These are phyloP conservation scores for Puccinia brachypodii DNA, from an alignment of 1,284 basidiomycete species.

Conservation along the genomic window DNA sequence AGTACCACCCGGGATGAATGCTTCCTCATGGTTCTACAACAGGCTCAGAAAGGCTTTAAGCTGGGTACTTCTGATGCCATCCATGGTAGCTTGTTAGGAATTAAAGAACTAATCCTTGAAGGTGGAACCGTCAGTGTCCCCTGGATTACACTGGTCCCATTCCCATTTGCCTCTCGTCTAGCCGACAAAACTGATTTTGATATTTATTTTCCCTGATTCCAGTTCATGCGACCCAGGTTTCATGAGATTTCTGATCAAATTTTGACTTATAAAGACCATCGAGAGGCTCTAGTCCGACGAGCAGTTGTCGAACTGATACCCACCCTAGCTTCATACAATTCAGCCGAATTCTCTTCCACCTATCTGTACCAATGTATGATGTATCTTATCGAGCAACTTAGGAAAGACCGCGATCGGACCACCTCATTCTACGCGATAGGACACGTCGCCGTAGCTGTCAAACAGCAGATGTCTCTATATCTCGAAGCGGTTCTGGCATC, in stretches of 20 bases:
- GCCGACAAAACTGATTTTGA: not conserved
- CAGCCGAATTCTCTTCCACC: constrained; percentile 81
- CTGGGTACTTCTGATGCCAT: constrained; percentile 76
- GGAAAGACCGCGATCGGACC: constrained; percentile 83
- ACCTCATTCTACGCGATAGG: constrained; percentile 96
- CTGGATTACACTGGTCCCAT: not conserved
- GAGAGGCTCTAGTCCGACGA: constrained; percentile 81
- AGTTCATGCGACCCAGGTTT: constrained; percentile 94
- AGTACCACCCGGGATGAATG: constrained; percentile 59
- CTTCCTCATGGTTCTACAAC: constrained; percentile 76
- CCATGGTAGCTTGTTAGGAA: constrained; percentile 88
- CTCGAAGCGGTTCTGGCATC: constrained; percentile 87
- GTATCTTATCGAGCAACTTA: constrained; percentile 80
- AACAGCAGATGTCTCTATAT: constrained; percentile 92
- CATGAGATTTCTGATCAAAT: constrained; percentile 87
- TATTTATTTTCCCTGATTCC: constrained; percentile 26
- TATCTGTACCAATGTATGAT: constrained; percentile 89
- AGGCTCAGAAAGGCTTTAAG: constrained; percentile 82
- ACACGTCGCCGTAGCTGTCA: constrained; percentile 86
- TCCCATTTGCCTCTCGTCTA: not conserved
- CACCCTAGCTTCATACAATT: constrained; percentile 89
- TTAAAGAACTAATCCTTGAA: constrained; percentile 85
- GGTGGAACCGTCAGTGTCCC: constrained; percentile 76
- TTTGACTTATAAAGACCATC: constrained; percentile 79
- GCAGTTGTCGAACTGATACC: constrained; percentile 93